phyloP scores from a whole-genome alignment of 768 basidiomycete genomes.

The Suillus bovinus region DNA sequence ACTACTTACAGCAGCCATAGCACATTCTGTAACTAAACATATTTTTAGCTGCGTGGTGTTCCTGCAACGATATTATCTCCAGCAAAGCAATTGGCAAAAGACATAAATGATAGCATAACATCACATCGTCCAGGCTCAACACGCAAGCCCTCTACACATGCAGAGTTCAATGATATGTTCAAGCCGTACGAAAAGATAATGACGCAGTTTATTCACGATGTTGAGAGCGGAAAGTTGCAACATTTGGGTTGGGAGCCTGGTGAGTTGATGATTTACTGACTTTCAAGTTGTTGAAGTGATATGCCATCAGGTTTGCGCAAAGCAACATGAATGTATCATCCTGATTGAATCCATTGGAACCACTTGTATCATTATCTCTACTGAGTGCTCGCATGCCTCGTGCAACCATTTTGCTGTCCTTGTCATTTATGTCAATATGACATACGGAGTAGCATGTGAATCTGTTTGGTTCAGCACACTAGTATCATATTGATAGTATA shows the following conservation, averaged over 20 bases:
- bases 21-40: not conserved
- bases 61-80: not conserved
- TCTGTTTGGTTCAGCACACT: not conserved
- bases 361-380: not conserved
- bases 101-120: slow-evolving; percentile 17
- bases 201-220: slow-evolving; percentile 19
- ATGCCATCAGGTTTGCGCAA: not conserved
- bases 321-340: slow-evolving; percentile 7
- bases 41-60: not conserved
- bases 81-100: slow-evolving; percentile 10
- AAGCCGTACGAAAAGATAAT: slow-evolving; percentile 20
- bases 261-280: slow-evolving; percentile 10
- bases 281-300: not conserved
- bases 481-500: not conserved
- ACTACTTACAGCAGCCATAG: not conserved
- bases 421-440: not conserved
- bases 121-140: not conserved
- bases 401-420: not conserved
- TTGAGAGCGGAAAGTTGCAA: slow-evolving; percentile 21
- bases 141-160: slow-evolving; percentile 19
- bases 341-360: not conserved
- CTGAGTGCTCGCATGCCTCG: not conserved
- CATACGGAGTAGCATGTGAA: not conserved
- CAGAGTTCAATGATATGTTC: slow-evolving; percentile 25
- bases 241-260: slow-evolving; percentile 29